Conservation (phyloP, 257 asterid species). For the Marsdenia floribunda region DNA sequence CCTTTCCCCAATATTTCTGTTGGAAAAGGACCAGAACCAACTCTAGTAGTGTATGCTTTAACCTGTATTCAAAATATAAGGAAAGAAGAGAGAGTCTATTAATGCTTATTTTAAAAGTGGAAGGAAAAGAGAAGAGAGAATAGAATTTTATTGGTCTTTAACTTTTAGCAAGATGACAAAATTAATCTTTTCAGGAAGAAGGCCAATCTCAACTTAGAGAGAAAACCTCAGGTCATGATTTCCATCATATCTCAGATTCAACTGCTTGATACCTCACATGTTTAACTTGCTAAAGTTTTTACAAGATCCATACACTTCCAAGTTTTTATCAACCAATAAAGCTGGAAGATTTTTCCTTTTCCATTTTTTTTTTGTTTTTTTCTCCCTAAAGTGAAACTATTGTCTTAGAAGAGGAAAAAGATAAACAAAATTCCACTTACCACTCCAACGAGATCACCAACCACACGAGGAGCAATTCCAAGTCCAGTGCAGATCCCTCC, state of each 20-base stretch:
- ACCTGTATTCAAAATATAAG: constrained; percentile 45
- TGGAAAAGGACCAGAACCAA: constrained; percentile 98
- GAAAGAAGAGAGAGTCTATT: not conserved
- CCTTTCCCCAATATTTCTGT: constrained; percentile 79
- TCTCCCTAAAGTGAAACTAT: not conserved
- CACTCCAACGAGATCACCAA: constrained; percentile 96
- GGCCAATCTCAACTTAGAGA: no score
- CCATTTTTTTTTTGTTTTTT: no score
- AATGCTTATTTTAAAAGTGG: not conserved
- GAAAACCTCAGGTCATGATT: not conserved
- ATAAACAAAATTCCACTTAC: constrained; percentile 41
- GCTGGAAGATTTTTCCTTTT: not conserved
- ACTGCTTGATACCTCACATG: not conserved
- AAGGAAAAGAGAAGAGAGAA: not conserved
- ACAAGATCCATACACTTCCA: no score
- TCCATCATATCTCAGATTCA: not conserved
- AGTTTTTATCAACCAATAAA: not conserved
- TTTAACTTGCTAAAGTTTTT: not conserved
- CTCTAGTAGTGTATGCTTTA: constrained; percentile 92
- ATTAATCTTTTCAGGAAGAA: not conserved
- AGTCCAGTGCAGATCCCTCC: constrained; percentile 99
- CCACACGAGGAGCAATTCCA: constrained; percentile 87
- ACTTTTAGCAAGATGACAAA: not conserved
- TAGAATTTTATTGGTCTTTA: not conserved
- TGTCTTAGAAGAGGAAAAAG: not conserved